Base-by-base conservation (phyloP, 164 flowering plant genomes). In the Nymphaea colorata region DNA sequence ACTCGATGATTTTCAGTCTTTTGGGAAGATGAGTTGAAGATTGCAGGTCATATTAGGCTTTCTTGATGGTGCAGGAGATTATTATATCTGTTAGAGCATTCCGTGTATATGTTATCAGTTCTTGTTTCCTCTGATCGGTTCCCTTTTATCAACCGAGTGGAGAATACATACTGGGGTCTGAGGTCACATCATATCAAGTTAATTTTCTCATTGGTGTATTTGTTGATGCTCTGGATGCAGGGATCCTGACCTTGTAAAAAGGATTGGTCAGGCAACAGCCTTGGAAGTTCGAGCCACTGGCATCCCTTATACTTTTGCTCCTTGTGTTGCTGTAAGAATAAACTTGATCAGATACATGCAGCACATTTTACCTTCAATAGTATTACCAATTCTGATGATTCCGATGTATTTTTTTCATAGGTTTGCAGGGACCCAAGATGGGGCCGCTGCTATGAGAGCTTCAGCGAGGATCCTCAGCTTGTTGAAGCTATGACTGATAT, bases 381-480 rank as follows among this genome's bases (percentile, higher is more conserved):
- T 47, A 47, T 47, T 25, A 25, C 36, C 36, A 25, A 25, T 47
- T 47, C 7, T 47, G 55, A 47, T 47, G 36, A 2, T 59, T 4
- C 14, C 16, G 41, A 41, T 14, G 64, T 65, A n/a, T 61, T 61
- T 4, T 61, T 11, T 3, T 7, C 6, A 17, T 61, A 86, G 91
- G 88, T 86, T 15, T 86, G 91, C 71, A 78, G 88, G 74, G 92
- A 87, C 75, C 92, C 92, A 43, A 76, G 92, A 69, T 87, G 92
- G 92, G 91, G 91, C 63, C 77, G 87, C 16, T 87, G 91, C 72
- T 87, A 82, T 60, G 91, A 87, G 70, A 86, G 89, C 80, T 86
- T 85, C 72, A 85, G 91, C 43, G 91, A 86, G 77, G 87, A 86
- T 74, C 84, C 69, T 64, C 73, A 62, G 51, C 77, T 85, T 68